These are phyloP conservation scores for Hamigera avellanea DNA, from an alignment of 495 filamentous ascomycete species.

Conservation along the genomic window DNA sequence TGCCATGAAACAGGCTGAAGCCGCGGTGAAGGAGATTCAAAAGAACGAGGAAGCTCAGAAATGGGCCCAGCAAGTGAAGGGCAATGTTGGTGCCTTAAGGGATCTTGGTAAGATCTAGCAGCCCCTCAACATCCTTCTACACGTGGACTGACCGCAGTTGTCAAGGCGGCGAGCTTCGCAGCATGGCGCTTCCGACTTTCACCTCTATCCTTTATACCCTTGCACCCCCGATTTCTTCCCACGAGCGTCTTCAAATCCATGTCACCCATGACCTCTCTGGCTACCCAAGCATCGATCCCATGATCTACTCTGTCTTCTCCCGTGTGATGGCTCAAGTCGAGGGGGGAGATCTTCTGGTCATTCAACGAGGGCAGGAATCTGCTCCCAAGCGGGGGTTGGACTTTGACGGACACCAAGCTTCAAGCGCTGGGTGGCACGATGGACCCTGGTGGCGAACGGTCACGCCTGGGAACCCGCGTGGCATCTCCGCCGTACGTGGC, in stretches of 20 bases:
- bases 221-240: conserved; percentile 91
- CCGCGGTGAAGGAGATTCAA: conserved; percentile 85
- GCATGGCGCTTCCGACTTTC: conserved; percentile 86
- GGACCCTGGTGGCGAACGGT: conserved; percentile 91
- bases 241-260: conserved; percentile 96
- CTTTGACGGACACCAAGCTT: conserved; percentile 36
- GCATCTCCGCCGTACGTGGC: conserved; percentile 69
- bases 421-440: conserved; percentile 65
- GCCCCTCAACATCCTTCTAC: conserved; percentile 4
- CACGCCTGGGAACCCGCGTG: conserved; percentile 48
- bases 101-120: conserved; percentile 52
- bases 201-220: conserved; percentile 88
- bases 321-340: conserved; percentile 98
- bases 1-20: conserved; percentile 91
- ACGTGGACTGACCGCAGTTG: conserved; percentile 4
- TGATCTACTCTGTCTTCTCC: conserved; percentile 87
- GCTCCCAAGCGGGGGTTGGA: conserved; percentile 53
- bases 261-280: conserved; percentile 90
- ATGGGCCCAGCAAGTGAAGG: conserved; percentile 91
- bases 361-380: conserved; percentile 84
- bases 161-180: conserved; percentile 78
- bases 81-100: conserved; percentile 72
- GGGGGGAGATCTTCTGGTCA: conserved; percentile 90
- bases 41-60: conserved; percentile 92
- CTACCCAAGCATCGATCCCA: conserved; percentile 88